phyloP scores from a whole-genome alignment of 129 eudicot genomes.

The Lonicera japonica region DNA sequence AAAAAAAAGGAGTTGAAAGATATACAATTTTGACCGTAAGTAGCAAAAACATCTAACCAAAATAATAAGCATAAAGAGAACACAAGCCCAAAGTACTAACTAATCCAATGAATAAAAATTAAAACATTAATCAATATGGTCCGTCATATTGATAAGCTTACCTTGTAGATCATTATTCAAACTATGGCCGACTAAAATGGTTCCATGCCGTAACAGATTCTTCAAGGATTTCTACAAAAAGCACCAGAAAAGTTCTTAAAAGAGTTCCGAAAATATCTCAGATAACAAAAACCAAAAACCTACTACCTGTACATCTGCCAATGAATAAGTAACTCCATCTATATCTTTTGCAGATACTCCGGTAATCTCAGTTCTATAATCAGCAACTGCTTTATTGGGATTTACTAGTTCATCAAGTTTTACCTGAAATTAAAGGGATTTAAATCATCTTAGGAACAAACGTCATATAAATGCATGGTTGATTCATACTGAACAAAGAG shows the following conservation, averaged over 20 bases:
- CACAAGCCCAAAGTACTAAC: background rate
- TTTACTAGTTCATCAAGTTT: conserved; percentile 77
- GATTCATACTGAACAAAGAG: background rate
- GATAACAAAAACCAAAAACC: too few relatives aligned
- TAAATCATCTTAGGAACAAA: conserved; percentile 11
- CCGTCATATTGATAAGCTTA: conserved; percentile 7
- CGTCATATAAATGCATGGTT: background rate
- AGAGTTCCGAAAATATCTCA: too few relatives aligned
- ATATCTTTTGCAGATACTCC: conserved; percentile 76
- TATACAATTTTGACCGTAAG: too few relatives aligned
- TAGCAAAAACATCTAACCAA: too few relatives aligned
- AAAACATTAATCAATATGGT: background rate
- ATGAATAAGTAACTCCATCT: conserved; percentile 53
- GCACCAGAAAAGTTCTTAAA: conserved; percentile 4
- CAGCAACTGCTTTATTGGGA: conserved; percentile 72
- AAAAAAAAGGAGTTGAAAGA: too few relatives aligned
- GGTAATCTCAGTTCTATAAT: conserved; percentile 78
- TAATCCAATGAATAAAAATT: background rate
- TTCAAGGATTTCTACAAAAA: conserved; percentile 46
- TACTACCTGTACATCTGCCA: conserved; percentile 78
- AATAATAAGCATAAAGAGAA: background rate
- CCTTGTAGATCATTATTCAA: conserved; percentile 75
- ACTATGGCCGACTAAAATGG: conserved; percentile 80
- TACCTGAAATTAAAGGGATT: conserved; percentile 40
- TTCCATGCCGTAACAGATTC: conserved; percentile 55